These are phyloP conservation scores for Microascus cirrosus DNA, from an alignment of 2,329 filamentous ascomycete genomes.

Conservation along the genomic window DNA sequence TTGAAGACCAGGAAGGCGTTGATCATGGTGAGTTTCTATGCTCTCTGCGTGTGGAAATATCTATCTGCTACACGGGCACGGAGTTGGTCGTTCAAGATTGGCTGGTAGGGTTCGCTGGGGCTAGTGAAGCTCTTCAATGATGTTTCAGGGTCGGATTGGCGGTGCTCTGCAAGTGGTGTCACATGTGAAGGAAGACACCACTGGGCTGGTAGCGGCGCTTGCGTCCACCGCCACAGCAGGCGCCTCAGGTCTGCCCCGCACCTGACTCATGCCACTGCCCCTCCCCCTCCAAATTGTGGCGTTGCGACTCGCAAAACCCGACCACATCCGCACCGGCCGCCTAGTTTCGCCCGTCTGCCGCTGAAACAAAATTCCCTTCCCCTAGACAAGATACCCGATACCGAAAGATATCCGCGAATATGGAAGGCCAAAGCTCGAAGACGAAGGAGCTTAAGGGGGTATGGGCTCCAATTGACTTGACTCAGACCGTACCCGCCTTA, in stretches of 20 bases:
- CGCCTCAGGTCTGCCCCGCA: neutral
- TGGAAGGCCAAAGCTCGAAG: slow-evolving; percentile 31
- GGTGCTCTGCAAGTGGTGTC: neutral
- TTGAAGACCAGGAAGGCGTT: slow-evolving; percentile 99
- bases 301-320: neutral
- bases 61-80: neutral
- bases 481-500: slow-evolving; percentile 3
- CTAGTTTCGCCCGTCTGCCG: neutral
- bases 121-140: neutral
- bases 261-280: neutral
- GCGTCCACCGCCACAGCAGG: neutral
- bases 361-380: slow-evolving; percentile 4
- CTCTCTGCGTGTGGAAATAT: neutral
- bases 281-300: slow-evolving; percentile 3
- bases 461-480: slow-evolving; percentile 15
- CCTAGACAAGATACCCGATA: neutral
- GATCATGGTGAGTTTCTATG: slow-evolving; percentile 57
- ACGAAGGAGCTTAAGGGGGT: slow-evolving; percentile 51
- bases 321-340: neutral
- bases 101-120: neutral
- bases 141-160: neutral
- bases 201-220: neutral
- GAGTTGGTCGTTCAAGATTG: neutral
- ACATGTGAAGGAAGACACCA: neutral
- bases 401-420: neutral